Evolutionary conservation across 345 rosid species (phyloP).

Genomic region (Ceriops tagal): DNA sequence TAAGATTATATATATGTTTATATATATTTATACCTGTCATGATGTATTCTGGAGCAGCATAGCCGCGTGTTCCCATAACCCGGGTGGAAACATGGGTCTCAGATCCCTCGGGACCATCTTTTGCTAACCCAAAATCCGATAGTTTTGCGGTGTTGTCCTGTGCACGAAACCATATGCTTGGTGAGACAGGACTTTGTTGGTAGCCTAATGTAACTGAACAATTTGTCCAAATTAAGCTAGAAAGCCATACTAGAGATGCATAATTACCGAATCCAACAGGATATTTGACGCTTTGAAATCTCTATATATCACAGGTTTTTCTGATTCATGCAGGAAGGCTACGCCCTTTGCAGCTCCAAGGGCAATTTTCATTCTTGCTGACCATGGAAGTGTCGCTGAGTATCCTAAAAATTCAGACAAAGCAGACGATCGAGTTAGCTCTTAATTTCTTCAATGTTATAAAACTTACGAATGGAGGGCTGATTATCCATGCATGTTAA

Average conservation of each 20-base stretch:
- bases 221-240: not conserved
- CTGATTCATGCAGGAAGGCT: conserved; percentile 1
- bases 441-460: not conserved
- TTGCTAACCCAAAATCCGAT: conserved; percentile 91
- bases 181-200: too few species aligned
- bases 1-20: not conserved
- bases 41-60: conserved; percentile 91
- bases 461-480: too few species aligned
- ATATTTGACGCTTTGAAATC: not conserved
- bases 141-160: conserved; percentile 81
- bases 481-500: not conserved
- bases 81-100: conserved; percentile 89
- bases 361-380: not conserved
- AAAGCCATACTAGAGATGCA: conserved; percentile 3
- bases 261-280: conserved; percentile 42
- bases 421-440: not conserved
- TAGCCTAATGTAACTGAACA: not conserved
- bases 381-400: conserved; percentile 34
- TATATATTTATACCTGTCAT: conserved; percentile 56
- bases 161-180: not conserved
- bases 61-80: conserved; percentile 95
- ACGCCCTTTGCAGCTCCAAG: not conserved
- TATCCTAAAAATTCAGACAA: conserved; percentile 44
- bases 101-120: conserved; percentile 95
- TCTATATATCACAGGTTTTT: not conserved